These are phyloP conservation scores for Excoecaria cochinchinensis DNA, from an alignment of 345 rosid species.

Conservation along the genomic window DNA sequence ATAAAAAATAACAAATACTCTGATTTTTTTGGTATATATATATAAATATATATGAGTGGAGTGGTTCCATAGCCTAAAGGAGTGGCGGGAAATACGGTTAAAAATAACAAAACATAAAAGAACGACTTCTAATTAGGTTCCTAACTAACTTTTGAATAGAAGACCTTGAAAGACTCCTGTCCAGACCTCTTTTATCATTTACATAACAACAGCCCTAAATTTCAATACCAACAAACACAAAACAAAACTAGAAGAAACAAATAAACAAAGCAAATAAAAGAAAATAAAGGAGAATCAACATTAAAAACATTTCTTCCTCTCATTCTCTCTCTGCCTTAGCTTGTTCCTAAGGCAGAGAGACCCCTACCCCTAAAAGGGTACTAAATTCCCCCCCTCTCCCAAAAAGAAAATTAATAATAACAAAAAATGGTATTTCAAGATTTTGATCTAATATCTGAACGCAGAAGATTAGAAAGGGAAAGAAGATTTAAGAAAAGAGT, in stretches of 20 bases:
- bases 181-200: slow-evolving; percentile 40
- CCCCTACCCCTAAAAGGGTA: slow-evolving; percentile 32
- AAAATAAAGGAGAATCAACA: not conserved
- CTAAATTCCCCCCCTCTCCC: no score
- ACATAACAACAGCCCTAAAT: slow-evolving; percentile 12
- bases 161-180: slow-evolving; percentile 60
- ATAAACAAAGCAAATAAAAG: not conserved
- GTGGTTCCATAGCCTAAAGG: not conserved
- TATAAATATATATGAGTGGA: no score
- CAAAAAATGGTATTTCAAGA: slow-evolving; percentile 79
- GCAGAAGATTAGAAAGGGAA: slow-evolving; percentile 54
- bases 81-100: slow-evolving; percentile 39
- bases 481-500: slow-evolving; percentile 51
- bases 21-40: no score
- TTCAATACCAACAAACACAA: slow-evolving; percentile 13
- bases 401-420: not conserved
- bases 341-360: slow-evolving; percentile 56
- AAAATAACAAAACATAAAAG: slow-evolving; percentile 9
- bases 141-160: slow-evolving; percentile 38
- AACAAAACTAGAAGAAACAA: not conserved
- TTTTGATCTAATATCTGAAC: slow-evolving; percentile 68
- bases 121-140: slow-evolving; percentile 18
- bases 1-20: no score
- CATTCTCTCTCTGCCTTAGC: slow-evolving; percentile 54
- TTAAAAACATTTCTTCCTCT: not conserved